Evolutionary conservation across 2,329 filamentous ascomycete genomes (phyloP).

Genomic region (Didymella lethalis): DNA sequence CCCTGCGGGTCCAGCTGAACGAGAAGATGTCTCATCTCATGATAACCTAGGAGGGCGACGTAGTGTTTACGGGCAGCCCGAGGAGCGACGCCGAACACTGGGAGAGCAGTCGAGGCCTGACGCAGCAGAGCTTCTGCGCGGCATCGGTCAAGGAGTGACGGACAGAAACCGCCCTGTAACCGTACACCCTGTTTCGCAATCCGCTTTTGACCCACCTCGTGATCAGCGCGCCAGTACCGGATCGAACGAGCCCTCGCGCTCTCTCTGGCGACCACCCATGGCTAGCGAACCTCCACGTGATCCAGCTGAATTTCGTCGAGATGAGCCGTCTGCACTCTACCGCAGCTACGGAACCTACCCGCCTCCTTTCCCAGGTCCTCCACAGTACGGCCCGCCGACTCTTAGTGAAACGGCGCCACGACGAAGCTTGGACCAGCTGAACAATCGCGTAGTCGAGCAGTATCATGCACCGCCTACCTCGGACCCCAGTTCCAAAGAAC

Average conservation of each 20-base stretch:
- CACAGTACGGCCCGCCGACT: conserved; percentile 34
- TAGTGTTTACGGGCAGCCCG: conserved; percentile 37
- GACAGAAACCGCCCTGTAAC: conserved; percentile 49
- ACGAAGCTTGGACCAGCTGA: conserved; percentile 44
- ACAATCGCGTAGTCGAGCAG: conserved; percentile 47
- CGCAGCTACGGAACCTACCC: conserved; percentile 45
- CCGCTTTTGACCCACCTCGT: conserved; percentile 49
- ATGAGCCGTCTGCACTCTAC: conserved; percentile 42
- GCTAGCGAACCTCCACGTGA: conserved; percentile 40
- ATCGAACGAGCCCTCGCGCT: conserved; percentile 34
- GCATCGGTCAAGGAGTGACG: conserved; percentile 27
- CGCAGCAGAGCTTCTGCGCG: conserved; percentile 43
- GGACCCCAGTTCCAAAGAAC: conserved; percentile 47
- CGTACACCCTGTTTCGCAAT: conserved; percentile 51
- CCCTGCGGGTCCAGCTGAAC: conserved; percentile 34
- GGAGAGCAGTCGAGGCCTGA: conserved; percentile 48
- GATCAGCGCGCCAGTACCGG: conserved; percentile 32
- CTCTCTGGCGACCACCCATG: conserved; percentile 43
- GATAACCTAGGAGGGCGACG: conserved; percentile 39
- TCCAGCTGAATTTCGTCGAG: conserved; percentile 36
- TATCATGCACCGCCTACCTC: conserved; percentile 52
- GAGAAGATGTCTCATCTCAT: conserved; percentile 34
- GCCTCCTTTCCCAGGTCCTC: conserved; percentile 31
- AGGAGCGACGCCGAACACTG: conserved; percentile 47
- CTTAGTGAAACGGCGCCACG: conserved; percentile 45